phyloP scores from a whole-genome alignment of 2,329 filamentous ascomycete genomes.

The Claviceps digitariae region DNA sequence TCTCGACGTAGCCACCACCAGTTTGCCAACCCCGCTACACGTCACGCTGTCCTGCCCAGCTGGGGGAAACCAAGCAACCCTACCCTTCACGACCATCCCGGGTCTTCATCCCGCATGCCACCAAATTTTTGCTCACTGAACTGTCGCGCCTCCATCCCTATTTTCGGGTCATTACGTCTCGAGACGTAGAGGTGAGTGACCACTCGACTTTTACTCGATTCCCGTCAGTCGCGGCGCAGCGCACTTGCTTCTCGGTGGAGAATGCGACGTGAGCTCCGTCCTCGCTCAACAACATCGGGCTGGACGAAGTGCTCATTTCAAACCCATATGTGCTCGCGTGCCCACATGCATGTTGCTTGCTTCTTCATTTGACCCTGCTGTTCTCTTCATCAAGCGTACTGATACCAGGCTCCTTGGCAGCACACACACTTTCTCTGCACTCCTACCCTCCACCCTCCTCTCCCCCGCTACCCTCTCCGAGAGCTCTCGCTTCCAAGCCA shows the following conservation, averaged over 20 bases:
- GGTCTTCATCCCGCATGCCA: not conserved
- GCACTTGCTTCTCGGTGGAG: not conserved
- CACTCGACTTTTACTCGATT: not conserved
- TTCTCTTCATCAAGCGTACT: not conserved
- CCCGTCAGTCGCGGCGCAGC: not conserved
- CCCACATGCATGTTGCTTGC: not conserved
- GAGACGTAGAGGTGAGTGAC: not conserved
- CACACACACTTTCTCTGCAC: not conserved
- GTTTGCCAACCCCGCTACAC: not conserved
- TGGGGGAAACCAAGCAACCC: not conserved
- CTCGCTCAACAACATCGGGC: not conserved
- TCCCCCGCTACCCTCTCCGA: not conserved
- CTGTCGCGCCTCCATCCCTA: not conserved
- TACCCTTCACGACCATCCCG: not conserved
- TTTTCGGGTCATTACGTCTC: not conserved
- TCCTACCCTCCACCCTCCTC: not conserved
- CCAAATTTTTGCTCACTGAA: not conserved
- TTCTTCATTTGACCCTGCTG: not conserved
- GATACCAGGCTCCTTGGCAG: not conserved
- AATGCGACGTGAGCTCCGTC: not conserved
- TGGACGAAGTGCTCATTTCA: not conserved
- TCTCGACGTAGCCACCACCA: not conserved
- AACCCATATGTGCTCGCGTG: not conserved
- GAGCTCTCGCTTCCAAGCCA: not conserved
- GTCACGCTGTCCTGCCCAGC: slow-evolving; percentile 3